phyloP scores from a whole-genome alignment of 176 grass and related monocot genomes.

The Ensete glaucum region DNA sequence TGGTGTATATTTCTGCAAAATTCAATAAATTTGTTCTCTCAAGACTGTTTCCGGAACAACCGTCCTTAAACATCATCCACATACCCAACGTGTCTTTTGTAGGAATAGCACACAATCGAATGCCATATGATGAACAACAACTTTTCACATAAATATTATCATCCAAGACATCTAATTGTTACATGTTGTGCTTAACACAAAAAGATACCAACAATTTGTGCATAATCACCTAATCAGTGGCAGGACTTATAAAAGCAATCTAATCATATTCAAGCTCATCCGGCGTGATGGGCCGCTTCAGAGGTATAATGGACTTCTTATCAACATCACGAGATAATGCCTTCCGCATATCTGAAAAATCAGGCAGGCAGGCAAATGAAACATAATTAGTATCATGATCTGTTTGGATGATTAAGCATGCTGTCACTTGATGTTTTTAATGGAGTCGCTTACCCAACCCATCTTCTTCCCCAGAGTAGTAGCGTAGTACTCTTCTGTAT shows the following conservation, averaged over 20 bases:
- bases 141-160: no score
- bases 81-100: no score
- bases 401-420: not conserved
- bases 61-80: no score
- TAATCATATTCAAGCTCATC: conserved; percentile 99
- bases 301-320: conserved; percentile 88
- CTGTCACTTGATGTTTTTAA: not conserved
- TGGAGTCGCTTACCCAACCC: conserved; percentile 55
- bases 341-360: conserved; percentile 82
- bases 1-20: no score
- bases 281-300: conserved; percentile 79
- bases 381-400: not conserved
- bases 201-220: no score
- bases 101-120: no score
- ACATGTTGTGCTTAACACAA: no score
- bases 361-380: not conserved
- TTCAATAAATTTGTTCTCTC: no score
- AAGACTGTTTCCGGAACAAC: no score
- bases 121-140: no score
- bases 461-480: conserved; percentile 99
- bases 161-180: no score
- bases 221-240: not conserved
- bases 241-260: not conserved
- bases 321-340: conserved; percentile 83
- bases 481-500: conserved; percentile 89